phyloP scores from a whole-genome alignment of 352 stramenopile genomes.

The Elongisporangium senticosum region DNA sequence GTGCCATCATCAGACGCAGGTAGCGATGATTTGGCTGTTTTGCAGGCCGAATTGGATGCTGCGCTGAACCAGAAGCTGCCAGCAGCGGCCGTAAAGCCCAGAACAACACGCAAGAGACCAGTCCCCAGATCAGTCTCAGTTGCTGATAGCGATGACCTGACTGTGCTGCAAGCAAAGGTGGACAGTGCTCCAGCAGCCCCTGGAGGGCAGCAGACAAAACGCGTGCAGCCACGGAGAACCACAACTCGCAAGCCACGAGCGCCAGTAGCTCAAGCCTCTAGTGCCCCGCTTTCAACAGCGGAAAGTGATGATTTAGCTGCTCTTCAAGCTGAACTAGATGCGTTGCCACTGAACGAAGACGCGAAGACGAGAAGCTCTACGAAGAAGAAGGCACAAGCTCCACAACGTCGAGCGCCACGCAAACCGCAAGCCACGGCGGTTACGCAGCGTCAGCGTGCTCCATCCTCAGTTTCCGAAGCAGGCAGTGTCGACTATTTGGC shows the following conservation, averaged over 20 bases:
- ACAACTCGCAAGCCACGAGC: background rate
- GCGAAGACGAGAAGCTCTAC: background rate
- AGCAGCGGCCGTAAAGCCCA: background rate
- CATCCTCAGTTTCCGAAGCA: background rate
- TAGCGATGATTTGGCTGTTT: background rate
- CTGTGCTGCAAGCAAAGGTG: constrained; percentile 9
- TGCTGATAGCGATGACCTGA: constrained; percentile 6
- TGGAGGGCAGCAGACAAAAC: constrained; percentile 9
- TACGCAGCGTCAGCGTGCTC: background rate
- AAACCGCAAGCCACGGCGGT: background rate
- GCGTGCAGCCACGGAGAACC: background rate
- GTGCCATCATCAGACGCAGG: background rate
- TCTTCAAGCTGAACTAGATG: constrained; percentile 28
- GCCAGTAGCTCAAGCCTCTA: constrained; percentile 1
- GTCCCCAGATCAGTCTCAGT: constrained; percentile 1
- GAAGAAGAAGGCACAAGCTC: background rate
- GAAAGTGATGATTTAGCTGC: constrained; percentile 24
- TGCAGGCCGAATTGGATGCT: background rate
- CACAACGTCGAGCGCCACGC: constrained; percentile 3
- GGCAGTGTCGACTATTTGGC: background rate
- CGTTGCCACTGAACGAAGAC: constrained; percentile 3
- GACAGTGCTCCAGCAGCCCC: background rate
- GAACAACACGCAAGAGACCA: background rate
- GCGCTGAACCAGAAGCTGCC: background rate
- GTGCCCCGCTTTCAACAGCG: constrained; percentile 11